phyloP scores from a whole-genome alignment of 768 basidiomycete genomes.

The Agaricus blazei region DNA sequence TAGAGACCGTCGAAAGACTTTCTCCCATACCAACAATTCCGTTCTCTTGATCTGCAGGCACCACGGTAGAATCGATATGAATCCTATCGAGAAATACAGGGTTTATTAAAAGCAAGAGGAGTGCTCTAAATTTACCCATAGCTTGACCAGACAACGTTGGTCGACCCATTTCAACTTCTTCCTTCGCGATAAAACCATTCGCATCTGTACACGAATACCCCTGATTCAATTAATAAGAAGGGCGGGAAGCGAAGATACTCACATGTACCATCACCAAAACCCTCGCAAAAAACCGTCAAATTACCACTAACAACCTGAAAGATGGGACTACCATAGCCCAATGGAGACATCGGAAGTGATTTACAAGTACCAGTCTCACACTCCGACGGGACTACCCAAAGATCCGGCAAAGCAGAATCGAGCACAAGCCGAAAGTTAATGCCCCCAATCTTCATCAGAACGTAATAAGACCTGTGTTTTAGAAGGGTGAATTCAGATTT shows the following conservation, averaged over 20 bases:
- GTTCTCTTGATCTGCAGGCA: constrained; percentile 57
- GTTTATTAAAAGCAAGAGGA: background rate
- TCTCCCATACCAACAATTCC: constrained; percentile 73
- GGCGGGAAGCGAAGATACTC: constrained; percentile 24
- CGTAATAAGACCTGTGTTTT: constrained; percentile 57
- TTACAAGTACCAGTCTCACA: constrained; percentile 55
- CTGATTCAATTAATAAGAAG: background rate
- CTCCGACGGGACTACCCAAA: constrained; percentile 65
- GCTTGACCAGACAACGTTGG: constrained; percentile 56
- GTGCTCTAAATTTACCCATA: constrained; percentile 46
- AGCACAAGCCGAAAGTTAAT: constrained; percentile 65
- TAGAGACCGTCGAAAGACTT: constrained; percentile 58
- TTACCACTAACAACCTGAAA: constrained; percentile 61
- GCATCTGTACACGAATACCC: constrained; percentile 36
- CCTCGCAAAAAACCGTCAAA: constrained; percentile 49
- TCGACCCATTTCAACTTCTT: constrained; percentile 56
- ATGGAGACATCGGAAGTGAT: constrained; percentile 63
- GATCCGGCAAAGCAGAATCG: constrained; percentile 71
- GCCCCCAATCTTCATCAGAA: constrained; percentile 52
- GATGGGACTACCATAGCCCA: constrained; percentile 60
- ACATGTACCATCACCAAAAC: constrained; percentile 71
- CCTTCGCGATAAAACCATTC: constrained; percentile 66
- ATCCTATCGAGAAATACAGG: constrained; percentile 31
- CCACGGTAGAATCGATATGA: constrained; percentile 60
- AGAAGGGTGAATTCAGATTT: too few species aligned